These are phyloP conservation scores for Cyberlindnera lachancei DNA, from an alignment of 805 yeast genomes.

Conservation along the genomic window DNA sequence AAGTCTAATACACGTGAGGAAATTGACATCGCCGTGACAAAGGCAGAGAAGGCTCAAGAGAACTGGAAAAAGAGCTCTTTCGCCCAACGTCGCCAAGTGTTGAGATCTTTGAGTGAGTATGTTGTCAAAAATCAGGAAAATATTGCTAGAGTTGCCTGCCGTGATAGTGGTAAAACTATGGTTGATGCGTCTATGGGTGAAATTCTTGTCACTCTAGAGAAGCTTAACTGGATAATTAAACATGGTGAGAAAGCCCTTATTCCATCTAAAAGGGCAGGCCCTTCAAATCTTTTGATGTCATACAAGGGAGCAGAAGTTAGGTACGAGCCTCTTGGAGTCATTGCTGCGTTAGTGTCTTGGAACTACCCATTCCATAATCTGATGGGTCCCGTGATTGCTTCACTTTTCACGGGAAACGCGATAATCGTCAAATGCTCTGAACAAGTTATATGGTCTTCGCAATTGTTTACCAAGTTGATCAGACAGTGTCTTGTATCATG, in stretches of 20 bases:
- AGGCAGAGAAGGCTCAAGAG: constrained; percentile 27
- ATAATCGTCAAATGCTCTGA: constrained; percentile 92
- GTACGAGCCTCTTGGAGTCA: constrained; percentile 85
- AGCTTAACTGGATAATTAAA: constrained; percentile 79
- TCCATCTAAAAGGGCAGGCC: constrained; percentile 74
- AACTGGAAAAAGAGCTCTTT: constrained; percentile 39
- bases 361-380: constrained; percentile 95
- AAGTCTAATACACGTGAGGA: constrained; percentile 57
- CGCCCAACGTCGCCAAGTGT: constrained; percentile 58
- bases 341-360: constrained; percentile 92
- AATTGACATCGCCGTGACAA: constrained; percentile 55
- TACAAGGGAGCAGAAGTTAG: constrained; percentile 91
- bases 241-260: constrained; percentile 68
- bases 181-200: constrained; percentile 96
- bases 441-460: constrained; percentile 92
- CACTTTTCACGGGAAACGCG: constrained; percentile 86
- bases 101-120: constrained; percentile 63
- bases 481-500: constrained; percentile 65
- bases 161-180: constrained; percentile 95
- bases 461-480: constrained; percentile 65
- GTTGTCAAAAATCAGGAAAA: constrained; percentile 77
- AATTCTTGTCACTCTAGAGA: constrained; percentile 90
- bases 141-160: constrained; percentile 86
- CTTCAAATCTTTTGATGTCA: constrained; percentile 75
- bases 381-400: constrained; percentile 87